Conservation (phyloP, 352 stramenopile species). For the Saprolegnia parasitica region DNA sequence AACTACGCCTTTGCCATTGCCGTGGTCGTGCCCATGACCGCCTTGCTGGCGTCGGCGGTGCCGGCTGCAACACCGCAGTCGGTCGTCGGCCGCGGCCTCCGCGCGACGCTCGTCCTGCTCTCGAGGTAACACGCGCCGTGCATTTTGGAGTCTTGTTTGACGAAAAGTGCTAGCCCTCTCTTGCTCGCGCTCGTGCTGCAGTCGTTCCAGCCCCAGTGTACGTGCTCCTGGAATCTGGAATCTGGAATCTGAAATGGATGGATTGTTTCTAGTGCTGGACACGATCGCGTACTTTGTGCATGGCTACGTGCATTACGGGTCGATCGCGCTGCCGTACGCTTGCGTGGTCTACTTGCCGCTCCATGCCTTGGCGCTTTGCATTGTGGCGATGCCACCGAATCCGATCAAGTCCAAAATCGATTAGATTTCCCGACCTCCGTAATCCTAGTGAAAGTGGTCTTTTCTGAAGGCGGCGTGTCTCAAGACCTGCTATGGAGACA, state of each 20-base stretch:
- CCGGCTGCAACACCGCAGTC: neutral
- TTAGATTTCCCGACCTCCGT: too few relatives aligned
- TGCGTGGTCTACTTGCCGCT: constrained; percentile 64
- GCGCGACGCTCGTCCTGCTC: neutral
- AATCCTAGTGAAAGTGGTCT: too few relatives aligned
- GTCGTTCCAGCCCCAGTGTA: constrained; percentile 33
- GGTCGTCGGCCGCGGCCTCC: neutral
- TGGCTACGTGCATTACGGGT: constrained; percentile 48
- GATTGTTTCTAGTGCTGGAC: constrained; percentile 24
- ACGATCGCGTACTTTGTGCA: constrained; percentile 40
- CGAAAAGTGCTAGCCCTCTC: neutral
- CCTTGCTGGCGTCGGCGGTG: constrained; percentile 35
- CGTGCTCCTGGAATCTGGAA: neutral
- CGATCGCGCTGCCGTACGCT: constrained; percentile 60
- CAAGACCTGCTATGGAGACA: too few relatives aligned
- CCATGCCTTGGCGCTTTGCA: constrained; percentile 54
- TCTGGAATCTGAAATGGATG: neutral
- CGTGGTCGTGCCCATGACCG: constrained; percentile 52
- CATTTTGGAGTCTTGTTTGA: neutral
- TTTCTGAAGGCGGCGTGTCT: too few relatives aligned
- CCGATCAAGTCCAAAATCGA: too few relatives aligned
- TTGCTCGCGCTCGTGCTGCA: constrained; percentile 12
- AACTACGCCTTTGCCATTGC: constrained; percentile 82
- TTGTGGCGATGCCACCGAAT: constrained; percentile 20
- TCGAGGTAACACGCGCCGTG: constrained; percentile 3